Evolutionary conservation across 345 rosid species (phyloP), one percentile per base, ranked within the genome.

Genomic region (Populus davidiana): DNA sequence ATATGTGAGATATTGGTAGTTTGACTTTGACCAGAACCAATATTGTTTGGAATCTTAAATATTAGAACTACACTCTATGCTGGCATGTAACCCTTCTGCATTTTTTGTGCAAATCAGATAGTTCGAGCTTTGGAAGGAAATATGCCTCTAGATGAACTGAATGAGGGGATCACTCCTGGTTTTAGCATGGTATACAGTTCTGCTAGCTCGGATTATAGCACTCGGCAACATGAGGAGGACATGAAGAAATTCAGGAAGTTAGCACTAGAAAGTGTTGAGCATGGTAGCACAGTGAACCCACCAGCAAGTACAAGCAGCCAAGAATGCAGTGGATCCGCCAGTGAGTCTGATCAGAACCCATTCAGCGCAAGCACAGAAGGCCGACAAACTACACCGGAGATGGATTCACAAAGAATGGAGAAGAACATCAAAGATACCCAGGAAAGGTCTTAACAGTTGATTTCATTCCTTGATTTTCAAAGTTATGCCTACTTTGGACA

Each of bases 61-160:
- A 23, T 31, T 44, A 25, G 33, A 64, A 54, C 50, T 72, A 44
- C 36, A 70, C 20, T 69, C 23, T 47, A 25, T 66, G 50, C 68
- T 31, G 44, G 38, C 27, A 5, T 54, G 44, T 79, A 69, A 78
- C 49, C 72, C 62, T 62, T 56, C 20, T 52, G 27, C 35, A 56
- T 64, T 79, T 29, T 43, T 17, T 43, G 33, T 64, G 73, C 77
- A 70, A 81, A 70, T 36, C 80, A 81, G 83, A 77, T 81, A 43
- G 71, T 81, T 59, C 73, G 77, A 76, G 74, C 80, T 59, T 25
- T 76, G 70, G 83, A 81, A 76, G 83, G 83, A 47, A 81, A 68
- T 61, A 8, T 81, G 77, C 17, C 80, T 68, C 67, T 81, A 1
- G 83, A 72, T 61, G 77, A 72, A 33, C 54, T 81, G 21, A 72